phyloP scores from a whole-genome alignment of 2,329 filamentous ascomycete species.

The Pseudopithomyces maydicus region DNA sequence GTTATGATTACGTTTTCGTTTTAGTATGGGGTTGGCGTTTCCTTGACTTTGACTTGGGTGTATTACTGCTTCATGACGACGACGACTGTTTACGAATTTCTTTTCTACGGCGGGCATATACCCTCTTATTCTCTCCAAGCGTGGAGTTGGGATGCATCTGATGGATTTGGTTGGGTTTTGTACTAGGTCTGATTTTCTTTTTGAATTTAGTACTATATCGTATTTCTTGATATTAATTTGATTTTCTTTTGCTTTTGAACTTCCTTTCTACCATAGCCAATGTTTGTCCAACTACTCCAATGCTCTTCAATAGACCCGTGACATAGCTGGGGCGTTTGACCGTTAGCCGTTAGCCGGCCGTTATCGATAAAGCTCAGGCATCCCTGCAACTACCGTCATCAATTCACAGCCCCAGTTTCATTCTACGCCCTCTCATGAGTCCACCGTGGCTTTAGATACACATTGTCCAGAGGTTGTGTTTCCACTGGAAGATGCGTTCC shows the following conservation, averaged over 20 bases:
- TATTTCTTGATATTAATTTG: too few species aligned
- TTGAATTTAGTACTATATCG: background rate
- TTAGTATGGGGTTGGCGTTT: too few species aligned
- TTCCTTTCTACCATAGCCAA: too few species aligned
- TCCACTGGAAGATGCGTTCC: slow-evolving; percentile 8
- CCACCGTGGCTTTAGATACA: background rate
- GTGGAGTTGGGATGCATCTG: slow-evolving; percentile 6
- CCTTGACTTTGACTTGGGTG: background rate
- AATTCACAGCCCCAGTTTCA: background rate
- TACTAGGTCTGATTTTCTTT: too few species aligned
- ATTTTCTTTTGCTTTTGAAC: too few species aligned
- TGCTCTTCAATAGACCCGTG: too few species aligned
- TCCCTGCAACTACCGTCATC: slow-evolving; percentile 4
- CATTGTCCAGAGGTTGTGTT: background rate
- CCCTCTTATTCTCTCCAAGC: slow-evolving; percentile 6
- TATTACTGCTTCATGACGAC: background rate
- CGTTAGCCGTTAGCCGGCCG: too few species aligned
- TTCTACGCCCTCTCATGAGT: background rate
- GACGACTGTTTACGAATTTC: slow-evolving; percentile 4
- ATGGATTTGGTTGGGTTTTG: background rate
- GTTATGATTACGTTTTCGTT: too few species aligned
- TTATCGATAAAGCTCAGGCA: slow-evolving; percentile 7
- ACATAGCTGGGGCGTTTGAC: too few species aligned
- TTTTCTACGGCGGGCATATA: slow-evolving; percentile 6
- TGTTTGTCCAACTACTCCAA: too few species aligned